Percentiles rank a stretch among this genome's conserved stretches.
Evolutionary conservation across 495 filamentous ascomycete species (phyloP).

Genomic region (Lasiosphaeria miniovina): DNA sequence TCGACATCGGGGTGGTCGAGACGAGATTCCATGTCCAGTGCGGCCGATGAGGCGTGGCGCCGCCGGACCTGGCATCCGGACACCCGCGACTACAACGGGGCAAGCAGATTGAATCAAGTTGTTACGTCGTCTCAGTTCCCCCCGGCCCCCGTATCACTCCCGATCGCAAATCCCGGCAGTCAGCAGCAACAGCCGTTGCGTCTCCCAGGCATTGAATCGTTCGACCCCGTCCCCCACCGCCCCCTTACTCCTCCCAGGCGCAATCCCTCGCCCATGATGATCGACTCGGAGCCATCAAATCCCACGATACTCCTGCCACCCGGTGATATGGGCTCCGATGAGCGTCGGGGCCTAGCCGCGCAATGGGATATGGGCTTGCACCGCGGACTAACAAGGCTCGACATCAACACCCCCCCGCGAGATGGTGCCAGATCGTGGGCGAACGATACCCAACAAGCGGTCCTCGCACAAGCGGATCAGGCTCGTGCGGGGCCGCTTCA

Average conservation of each 20-base stretch:
- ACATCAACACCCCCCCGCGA: conserved; percentile 58
- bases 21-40: conserved; percentile 55
- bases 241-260: conserved; percentile 62
- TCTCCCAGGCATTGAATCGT: conserved; percentile 86
- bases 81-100: conserved; percentile 51
- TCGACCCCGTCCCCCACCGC: conserved; percentile 66
- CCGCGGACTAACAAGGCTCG: conserved; percentile 67
- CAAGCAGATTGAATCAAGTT: conserved; percentile 48
- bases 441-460: conserved; percentile 46
- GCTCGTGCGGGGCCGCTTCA: conserved; percentile 28
- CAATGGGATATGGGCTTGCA: conserved; percentile 79
- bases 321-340: conserved; percentile 51
- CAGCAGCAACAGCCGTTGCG: conserved; percentile 47
- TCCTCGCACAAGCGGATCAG: conserved; percentile 47
- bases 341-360: conserved; percentile 54
- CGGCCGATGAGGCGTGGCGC: conserved; percentile 72
- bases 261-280: conserved; percentile 64
- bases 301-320: conserved; percentile 40
- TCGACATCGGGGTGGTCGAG: conserved; percentile 62
- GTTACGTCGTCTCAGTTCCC: conserved; percentile 61
- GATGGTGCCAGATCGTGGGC: conserved; percentile 56
- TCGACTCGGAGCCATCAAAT: conserved; percentile 50
- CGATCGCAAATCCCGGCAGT: conserved; percentile 43
- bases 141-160: conserved; percentile 48
- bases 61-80: conserved; percentile 89